Evolutionary conservation across 345 rosid species (phyloP).

Genomic region (Passiflora organensis): DNA sequence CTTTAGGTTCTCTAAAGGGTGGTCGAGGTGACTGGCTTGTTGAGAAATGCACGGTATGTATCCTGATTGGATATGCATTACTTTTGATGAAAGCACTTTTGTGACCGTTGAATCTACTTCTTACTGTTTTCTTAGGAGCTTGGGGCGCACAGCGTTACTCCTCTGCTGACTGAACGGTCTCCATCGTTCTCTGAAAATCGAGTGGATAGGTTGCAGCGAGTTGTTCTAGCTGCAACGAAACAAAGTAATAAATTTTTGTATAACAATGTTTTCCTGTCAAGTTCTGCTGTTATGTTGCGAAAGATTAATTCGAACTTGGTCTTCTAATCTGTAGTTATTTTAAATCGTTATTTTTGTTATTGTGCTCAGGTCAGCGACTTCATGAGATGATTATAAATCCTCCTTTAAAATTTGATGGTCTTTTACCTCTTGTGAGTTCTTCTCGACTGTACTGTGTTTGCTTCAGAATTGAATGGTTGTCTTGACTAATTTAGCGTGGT

Average conservation of each 20-base stretch:
- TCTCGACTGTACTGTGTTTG: constrained; percentile 12
- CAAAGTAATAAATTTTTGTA: constrained; percentile 46
- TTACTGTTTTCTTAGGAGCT: constrained; percentile 47
- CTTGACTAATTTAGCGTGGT: neutral
- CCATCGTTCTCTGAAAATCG: constrained; percentile 68
- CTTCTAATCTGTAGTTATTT: neutral
- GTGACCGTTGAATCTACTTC: constrained; percentile 2
- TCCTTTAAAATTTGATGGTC: constrained; percentile 45
- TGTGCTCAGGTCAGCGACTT: constrained; percentile 62
- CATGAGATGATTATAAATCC: constrained; percentile 75
- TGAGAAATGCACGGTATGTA: constrained; percentile 89
- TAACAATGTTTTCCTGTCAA: neutral
- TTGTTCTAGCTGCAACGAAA: constrained; percentile 78
- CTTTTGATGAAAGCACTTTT: neutral
- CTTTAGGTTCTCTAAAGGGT: constrained; percentile 75
- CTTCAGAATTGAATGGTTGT: neutral
- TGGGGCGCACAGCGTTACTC: constrained; percentile 82
- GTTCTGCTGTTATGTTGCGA: too few species aligned
- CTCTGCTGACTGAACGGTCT: constrained; percentile 72
- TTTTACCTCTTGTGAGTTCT: constrained; percentile 55
- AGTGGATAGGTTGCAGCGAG: constrained; percentile 65
- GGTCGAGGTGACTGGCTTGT: constrained; percentile 97
- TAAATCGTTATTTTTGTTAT: neutral
- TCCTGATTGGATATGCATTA: neutral
- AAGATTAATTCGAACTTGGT: constrained; percentile 9